Percentiles rank a stretch among this genome's conserved stretches.
Evolutionary conservation across 2,329 filamentous ascomycete species (phyloP).

Genomic region (Paecilomyces niveus): DNA sequence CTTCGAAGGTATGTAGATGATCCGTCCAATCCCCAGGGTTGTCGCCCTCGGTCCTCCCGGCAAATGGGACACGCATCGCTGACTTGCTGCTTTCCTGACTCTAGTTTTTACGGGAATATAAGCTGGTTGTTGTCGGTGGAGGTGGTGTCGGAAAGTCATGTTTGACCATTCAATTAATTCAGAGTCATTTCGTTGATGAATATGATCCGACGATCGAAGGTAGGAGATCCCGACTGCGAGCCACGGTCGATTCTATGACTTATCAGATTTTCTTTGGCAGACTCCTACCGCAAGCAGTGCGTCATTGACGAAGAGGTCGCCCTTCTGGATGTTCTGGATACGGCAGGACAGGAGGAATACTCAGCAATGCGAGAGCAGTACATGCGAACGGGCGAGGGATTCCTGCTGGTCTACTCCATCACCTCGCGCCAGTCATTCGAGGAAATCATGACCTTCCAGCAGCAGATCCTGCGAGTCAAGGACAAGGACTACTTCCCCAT

Average conservation of each 20-base stretch:
- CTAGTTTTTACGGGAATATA: constrained; percentile 84
- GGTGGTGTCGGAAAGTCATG: constrained; percentile 99
- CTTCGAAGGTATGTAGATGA: constrained; percentile 19
- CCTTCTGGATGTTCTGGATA: constrained; percentile 94
- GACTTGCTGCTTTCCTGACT: constrained; percentile 11
- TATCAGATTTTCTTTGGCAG: constrained; percentile 41
- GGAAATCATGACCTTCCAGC: constrained; percentile 97
- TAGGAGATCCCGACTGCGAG: constrained; percentile 30
- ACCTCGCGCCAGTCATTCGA: constrained; percentile 96
- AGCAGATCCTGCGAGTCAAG: constrained; percentile 97
- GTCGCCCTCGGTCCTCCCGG: neutral
- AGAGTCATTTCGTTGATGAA: constrained; percentile 97
- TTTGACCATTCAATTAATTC: constrained; percentile 92
- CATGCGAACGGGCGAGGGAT: constrained; percentile 98
- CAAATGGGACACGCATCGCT: constrained; percentile 8
- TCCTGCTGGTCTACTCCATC: constrained; percentile 96
- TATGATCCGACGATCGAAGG: constrained; percentile 99
- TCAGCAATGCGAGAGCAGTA: constrained; percentile 99
- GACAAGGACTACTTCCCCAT: constrained; percentile 99
- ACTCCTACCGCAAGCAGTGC: constrained; percentile 99
- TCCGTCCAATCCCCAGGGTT: neutral
- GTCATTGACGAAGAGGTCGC: constrained; percentile 98
- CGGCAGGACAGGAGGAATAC: constrained; percentile 97
- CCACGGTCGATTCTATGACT: constrained; percentile 24
- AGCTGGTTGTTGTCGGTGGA: constrained; percentile 93